Evolutionary conservation across 345 rosid genomes (phyloP), one percentile per base, ranked within the genome.

Genomic region (Raphanus raphanistrum): DNA sequence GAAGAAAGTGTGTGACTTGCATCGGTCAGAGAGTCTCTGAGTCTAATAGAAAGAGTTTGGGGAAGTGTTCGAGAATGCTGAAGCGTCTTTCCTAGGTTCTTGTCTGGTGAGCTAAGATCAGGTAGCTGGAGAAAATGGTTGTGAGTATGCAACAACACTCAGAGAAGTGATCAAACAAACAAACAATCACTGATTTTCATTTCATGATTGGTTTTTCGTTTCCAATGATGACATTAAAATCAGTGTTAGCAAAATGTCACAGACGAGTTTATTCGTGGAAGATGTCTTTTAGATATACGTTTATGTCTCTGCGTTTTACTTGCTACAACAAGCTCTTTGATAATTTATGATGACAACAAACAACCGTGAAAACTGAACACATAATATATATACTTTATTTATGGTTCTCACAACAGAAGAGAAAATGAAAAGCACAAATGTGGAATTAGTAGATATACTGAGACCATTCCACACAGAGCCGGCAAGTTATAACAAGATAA

Each of bases 41-140:
- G n/a, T n/a, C n/a, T n/a, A n/a, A n/a, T n/a, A n/a, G n/a, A n/a
- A n/a, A n/a, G n/a, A n/a, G n/a, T n/a, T n/a, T n/a, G n/a, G n/a
- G n/a, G n/a, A n/a, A n/a, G n/a, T n/a, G n/a, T n/a, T n/a, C n/a
- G n/a, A n/a, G n/a, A n/a, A n/a, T n/a, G n/a, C n/a, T n/a, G n/a
- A n/a, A n/a, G n/a, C n/a, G n/a, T n/a, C n/a, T n/a, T n/a, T n/a
- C n/a, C n/a, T n/a, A n/a, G n/a, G n/a, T n/a, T n/a, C n/a, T n/a
- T n/a, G n/a, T n/a, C n/a, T n/a, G n/a, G n/a, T n/a, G n/a, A n/a
- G n/a, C n/a, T n/a, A n/a, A n/a, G n/a, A n/a, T n/a, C n/a, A n/a
- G n/a, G n/a, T n/a, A n/a, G n/a, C 84, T 85, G 89, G 93, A 87
- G 96, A 82, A 92, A 87, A 68, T 92, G 97, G 97, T 25, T 86